These are phyloP conservation scores for Metschnikowia gruessii DNA, from an alignment of 805 yeast species.

Conservation along the genomic window DNA sequence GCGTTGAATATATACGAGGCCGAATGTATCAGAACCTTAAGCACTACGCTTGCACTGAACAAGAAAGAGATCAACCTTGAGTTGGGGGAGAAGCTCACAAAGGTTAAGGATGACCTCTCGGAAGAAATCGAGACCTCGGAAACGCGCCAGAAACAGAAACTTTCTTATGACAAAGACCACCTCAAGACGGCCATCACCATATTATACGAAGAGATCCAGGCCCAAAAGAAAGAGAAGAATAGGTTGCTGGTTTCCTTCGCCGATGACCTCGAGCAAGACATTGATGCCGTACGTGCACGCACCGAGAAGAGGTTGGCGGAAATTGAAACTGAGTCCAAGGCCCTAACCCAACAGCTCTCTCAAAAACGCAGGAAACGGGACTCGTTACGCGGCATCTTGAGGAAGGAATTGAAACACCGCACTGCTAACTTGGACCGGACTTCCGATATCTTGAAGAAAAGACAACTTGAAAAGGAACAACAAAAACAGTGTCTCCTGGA, in stretches of 20 bases:
- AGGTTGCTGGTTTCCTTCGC: conserved; percentile 24
- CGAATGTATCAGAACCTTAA: conserved; percentile 20
- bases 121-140: conserved; percentile 39
- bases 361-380: not conserved
- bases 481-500: conserved; percentile 10
- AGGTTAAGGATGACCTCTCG: conserved; percentile 28
- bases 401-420: not conserved
- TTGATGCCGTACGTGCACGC: conserved; percentile 14
- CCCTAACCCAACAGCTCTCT: not conserved
- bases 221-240: conserved; percentile 22
- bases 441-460: conserved; percentile 1
- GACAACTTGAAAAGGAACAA: conserved; percentile 10
- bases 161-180: not conserved
- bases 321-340: conserved; percentile 13
- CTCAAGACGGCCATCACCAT: conserved; percentile 8
- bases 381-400: not conserved
- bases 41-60: conserved; percentile 20
- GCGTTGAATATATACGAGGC: conserved; percentile 26
- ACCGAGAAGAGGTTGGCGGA: conserved; percentile 19
- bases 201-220: conserved; percentile 5
- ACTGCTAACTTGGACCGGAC: not conserved
- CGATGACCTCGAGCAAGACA: conserved; percentile 25
- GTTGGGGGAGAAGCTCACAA: conserved; percentile 22
- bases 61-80: conserved; percentile 22
- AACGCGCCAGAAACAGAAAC: conserved; percentile 12